These are phyloP conservation scores for Carex parvula DNA, from an alignment of 176 grass and related monocot genomes.

Conservation along the genomic window DNA sequence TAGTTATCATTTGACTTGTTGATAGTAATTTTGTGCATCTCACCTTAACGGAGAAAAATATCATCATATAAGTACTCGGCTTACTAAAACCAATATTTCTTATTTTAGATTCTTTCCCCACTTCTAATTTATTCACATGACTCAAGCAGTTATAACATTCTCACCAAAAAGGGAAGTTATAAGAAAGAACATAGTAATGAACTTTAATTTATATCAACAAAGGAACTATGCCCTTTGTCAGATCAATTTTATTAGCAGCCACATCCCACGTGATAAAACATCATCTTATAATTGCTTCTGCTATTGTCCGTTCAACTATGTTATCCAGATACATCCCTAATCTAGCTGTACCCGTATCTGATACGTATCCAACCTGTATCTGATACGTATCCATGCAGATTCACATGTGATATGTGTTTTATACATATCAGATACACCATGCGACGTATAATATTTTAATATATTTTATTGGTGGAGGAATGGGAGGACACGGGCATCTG, in stretches of 20 bases:
- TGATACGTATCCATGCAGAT: too few species aligned
- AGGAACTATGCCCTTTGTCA: neutral
- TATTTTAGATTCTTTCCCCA: neutral
- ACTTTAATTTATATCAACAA: neutral
- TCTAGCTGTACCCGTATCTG: too few species aligned
- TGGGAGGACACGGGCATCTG: too few species aligned
- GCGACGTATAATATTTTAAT: too few species aligned
- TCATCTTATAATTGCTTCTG: neutral
- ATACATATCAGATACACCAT: too few species aligned
- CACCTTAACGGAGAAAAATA: neutral
- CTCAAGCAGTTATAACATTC: neutral
- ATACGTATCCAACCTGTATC: too few species aligned
- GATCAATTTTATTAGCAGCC: neutral
- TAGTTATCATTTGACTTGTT: neutral
- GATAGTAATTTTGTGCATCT: neutral
- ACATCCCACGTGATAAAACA: too few species aligned
- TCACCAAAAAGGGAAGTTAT: neutral
- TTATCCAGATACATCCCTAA: too few species aligned
- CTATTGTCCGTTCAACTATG: neutral
- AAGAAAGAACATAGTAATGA: neutral
- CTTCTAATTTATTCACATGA: neutral
- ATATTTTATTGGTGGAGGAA: too few species aligned
- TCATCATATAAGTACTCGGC: neutral
- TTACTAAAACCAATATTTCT: neutral
- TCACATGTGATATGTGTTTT: too few species aligned